Conservation (phyloP, 2,329 filamentous ascomycete species). For the Knoxdaviesia proteae region DNA sequence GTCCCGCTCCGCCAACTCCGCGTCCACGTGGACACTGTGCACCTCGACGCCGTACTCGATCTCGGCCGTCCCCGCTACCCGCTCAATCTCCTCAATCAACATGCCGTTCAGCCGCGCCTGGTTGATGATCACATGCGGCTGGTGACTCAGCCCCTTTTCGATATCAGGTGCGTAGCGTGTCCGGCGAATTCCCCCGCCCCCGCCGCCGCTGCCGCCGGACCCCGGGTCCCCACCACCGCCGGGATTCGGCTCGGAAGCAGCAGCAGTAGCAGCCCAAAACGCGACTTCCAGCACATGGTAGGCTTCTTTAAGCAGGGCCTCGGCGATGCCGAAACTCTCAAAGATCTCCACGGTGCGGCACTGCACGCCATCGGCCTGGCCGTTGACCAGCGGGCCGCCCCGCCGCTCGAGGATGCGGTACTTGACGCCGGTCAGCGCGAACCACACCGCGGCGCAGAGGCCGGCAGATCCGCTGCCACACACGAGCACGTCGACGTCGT, state of each 20-base stretch:
- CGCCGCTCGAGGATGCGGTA: constrained; percentile 38
- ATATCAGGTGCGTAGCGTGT: constrained; percentile 30
- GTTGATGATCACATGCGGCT: constrained; percentile 34
- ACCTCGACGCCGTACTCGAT: constrained; percentile 36
- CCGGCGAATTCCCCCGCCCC: constrained; percentile 19
- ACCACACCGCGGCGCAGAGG: constrained; percentile 38
- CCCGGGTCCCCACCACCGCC: too few species aligned
- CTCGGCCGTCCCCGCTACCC: constrained; percentile 14
- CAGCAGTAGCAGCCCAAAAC: constrained; percentile 25
- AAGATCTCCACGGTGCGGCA: constrained; percentile 40
- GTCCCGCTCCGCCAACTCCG: constrained; percentile 12
- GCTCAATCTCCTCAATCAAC: constrained; percentile 29
- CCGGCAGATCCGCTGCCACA: constrained; percentile 41
- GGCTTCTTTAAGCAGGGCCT: constrained; percentile 30
- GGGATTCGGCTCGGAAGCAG: too few species aligned
- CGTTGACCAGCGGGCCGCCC: constrained; percentile 28
- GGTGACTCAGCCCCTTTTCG: constrained; percentile 27
- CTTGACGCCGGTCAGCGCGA: constrained; percentile 31
- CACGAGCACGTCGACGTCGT: constrained; percentile 31
- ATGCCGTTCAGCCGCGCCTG: constrained; percentile 33
- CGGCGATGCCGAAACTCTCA: constrained; percentile 33
- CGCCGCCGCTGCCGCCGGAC: too few species aligned
- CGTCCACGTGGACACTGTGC: constrained; percentile 26
- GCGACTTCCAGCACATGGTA: constrained; percentile 35
- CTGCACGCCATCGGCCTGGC: constrained; percentile 44